Conservation (phyloP, 306 rosid species). For the Medicago ruthenica region DNA sequence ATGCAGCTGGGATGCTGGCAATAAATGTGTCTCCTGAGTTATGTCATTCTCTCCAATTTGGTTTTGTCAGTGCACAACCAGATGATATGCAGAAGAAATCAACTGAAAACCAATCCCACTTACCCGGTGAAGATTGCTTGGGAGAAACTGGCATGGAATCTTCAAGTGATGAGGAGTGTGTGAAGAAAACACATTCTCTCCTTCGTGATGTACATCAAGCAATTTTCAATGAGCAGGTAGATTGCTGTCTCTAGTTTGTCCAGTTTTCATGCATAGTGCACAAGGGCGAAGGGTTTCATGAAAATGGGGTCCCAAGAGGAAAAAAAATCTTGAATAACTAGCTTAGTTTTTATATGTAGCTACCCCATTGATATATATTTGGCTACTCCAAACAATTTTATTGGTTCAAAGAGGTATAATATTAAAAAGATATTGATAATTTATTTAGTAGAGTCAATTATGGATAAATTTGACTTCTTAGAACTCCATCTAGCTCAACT, state of each 20-base stretch:
- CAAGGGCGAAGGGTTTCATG: too few species aligned
- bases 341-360: too few species aligned
- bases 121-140: constrained; percentile 48
- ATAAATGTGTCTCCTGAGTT: constrained; percentile 73
- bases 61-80: constrained; percentile 59
- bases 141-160: constrained; percentile 64
- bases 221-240: constrained; percentile 79
- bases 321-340: too few species aligned
- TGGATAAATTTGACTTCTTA: too few species aligned
- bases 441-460: too few species aligned
- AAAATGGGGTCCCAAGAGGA: too few species aligned
- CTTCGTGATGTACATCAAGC: constrained; percentile 84
- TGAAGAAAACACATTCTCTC: constrained; percentile 77
- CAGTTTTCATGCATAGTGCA: background rate
- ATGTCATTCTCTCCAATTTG: constrained; percentile 74
- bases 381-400: too few species aligned
- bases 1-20: constrained; percentile 89
- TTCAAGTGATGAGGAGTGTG: constrained; percentile 62
- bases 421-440: too few species aligned
- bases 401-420: too few species aligned
- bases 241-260: constrained; percentile 10
- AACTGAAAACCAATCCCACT: constrained; percentile 44
- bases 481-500: too few species aligned
- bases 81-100: constrained; percentile 50
- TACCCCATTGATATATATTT: too few species aligned